These are phyloP conservation scores for Didymosphaeria variabile DNA, from an alignment of 2,329 filamentous ascomycete genomes.

Conservation along the genomic window DNA sequence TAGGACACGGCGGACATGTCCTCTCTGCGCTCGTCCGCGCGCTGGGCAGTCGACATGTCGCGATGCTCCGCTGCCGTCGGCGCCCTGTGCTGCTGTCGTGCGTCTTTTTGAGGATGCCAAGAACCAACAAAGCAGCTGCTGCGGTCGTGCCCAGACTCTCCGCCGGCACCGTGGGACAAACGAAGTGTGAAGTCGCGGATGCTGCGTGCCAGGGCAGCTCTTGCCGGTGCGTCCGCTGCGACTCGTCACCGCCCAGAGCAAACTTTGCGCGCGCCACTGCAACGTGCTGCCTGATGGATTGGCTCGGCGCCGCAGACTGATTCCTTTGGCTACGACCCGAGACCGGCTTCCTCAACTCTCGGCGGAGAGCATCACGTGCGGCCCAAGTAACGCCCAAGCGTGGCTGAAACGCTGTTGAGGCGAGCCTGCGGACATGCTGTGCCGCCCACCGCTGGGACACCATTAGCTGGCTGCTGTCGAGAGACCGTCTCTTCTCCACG, in stretches of 20 bases:
- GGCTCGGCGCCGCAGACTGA: slow-evolving; percentile 12
- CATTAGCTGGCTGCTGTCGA: neutral
- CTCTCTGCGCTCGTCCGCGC: slow-evolving; percentile 7
- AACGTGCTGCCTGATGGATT: slow-evolving; percentile 12
- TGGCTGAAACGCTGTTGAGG: slow-evolving; percentile 37
- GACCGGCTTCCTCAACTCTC: slow-evolving; percentile 15
- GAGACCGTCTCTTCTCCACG: neutral
- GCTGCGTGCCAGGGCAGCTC: slow-evolving; percentile 14
- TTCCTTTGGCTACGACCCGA: slow-evolving; percentile 12
- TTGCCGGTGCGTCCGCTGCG: slow-evolving; percentile 19
- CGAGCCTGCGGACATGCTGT: slow-evolving; percentile 8
- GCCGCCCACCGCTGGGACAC: neutral
- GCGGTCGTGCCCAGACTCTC: slow-evolving; percentile 17
- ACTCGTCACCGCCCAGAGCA: slow-evolving; percentile 14
- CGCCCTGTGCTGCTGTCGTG: slow-evolving; percentile 7
- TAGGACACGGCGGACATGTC: slow-evolving; percentile 2
- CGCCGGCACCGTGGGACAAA: slow-evolving; percentile 16
- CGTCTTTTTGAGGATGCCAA: slow-evolving; percentile 11
- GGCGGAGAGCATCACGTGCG: slow-evolving; percentile 26
- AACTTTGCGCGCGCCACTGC: slow-evolving; percentile 17
- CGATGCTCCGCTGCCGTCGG: neutral
- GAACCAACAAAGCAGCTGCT: slow-evolving; percentile 9
- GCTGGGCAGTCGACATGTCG: slow-evolving; percentile 15
- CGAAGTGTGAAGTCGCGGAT: neutral
- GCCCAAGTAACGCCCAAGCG: slow-evolving; percentile 25